Base-by-base conservation (phyloP, 306 rosid species). In the Astragalus glycyphyllos region DNA sequence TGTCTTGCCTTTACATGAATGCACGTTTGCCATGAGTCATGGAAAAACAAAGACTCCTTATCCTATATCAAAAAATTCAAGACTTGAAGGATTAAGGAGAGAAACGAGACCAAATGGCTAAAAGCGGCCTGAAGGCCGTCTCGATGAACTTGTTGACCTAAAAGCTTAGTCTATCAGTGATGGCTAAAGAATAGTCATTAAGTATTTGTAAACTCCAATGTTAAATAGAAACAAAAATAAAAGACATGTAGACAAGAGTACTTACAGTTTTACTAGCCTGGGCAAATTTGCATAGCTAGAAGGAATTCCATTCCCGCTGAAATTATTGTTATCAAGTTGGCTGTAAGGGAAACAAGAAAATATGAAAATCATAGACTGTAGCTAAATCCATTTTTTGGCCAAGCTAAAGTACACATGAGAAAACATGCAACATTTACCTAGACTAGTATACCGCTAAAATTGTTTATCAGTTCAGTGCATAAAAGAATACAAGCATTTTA, bases 291-390 rank as follows among this genome's bases (percentile, higher is more conserved):
- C 67, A 74, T 77, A 84, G 44, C 71, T 58, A 31, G 81, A 78
- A 46, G 88, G 88, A 74, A 84, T 80, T 66, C 47, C 78, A 11
- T 46, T n/a, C 72, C 81, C 81, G 2, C 78, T 35, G 71, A 84
- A 84, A 67, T 84, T 77, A 38, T 84, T 84, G 79, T 77, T 80
- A 60, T 84, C 88, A 14, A 84, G 76, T 66, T 84, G 88, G n/a
- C 88, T 84, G 85, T 62, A 77, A 65, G 26, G 29, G n/a, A 31
- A 68, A 74, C 34, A 69, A 42, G 48, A 35, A 17, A 71, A 67
- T 57, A 58, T 16, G 45, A 44, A 58, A 23, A 55, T 55, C 67
- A 54, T 8, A 47, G 48, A 61, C 26, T 13, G n/a, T 41, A 49
- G 12, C 38, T 16, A 15, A 31, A 71, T 47, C 32, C 48, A 5